phyloP scores from a whole-genome alignment of 2,329 filamentous ascomycete species.

The Sporothrix curviconia region DNA sequence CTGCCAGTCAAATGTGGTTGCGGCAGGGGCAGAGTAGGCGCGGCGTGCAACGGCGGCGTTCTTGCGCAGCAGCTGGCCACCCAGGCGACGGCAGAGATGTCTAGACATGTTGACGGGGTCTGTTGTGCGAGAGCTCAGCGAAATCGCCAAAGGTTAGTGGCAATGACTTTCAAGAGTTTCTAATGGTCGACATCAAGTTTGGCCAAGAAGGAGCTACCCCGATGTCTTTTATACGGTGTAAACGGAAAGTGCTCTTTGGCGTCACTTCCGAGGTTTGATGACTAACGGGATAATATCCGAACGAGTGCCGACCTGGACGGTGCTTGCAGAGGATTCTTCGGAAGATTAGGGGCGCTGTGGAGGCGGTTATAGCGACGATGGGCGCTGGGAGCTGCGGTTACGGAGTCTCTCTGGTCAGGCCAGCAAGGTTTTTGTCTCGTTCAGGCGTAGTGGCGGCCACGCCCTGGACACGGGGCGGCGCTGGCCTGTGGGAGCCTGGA shows the following conservation, averaged over 20 bases:
- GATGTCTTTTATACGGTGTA: no score
- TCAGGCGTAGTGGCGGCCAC: not conserved
- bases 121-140: not conserved
- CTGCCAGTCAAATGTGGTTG: constrained; percentile 70
- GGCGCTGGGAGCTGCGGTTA: not conserved
- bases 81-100: constrained; percentile 14
- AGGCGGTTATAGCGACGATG: not conserved
- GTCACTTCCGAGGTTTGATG: constrained; percentile 5
- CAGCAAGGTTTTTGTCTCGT: not conserved
- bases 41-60: constrained; percentile 9
- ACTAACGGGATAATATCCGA: constrained; percentile 9
- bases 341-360: not conserved
- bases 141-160: no score
- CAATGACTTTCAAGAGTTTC: no score
- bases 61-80: constrained; percentile 16
- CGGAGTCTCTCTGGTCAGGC: no score
- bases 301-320: constrained; percentile 12
- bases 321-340: constrained; percentile 8
- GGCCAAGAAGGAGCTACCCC: no score
- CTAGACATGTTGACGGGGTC: constrained; percentile 16
- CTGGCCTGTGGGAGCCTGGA: no score
- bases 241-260: not conserved
- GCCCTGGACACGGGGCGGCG: not conserved
- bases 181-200: not conserved
- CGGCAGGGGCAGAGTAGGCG: constrained; percentile 13